Percentiles rank a stretch among this genome's conserved stretches.
Evolutionary conservation across 2,329 filamentous ascomycete genomes (phyloP).

Genomic region (Fusarium veterinarium): DNA sequence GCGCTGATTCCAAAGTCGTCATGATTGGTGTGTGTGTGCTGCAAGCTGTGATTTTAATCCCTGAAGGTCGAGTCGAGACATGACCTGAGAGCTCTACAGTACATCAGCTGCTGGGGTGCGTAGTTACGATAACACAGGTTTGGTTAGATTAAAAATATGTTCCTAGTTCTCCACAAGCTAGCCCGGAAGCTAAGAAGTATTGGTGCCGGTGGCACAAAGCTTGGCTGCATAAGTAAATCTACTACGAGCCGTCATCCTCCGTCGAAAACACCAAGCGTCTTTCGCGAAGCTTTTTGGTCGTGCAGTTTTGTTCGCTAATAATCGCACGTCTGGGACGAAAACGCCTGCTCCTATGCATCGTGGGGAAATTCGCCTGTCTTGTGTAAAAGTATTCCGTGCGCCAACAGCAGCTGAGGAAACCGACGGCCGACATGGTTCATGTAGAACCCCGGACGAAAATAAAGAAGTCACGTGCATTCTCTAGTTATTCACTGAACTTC

Average conservation of each 20-base stretch:
- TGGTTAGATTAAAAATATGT: neutral
- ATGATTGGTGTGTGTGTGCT: conserved; percentile 16
- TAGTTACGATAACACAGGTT: conserved; percentile 1
- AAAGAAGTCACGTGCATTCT: neutral
- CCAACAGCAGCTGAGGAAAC: neutral
- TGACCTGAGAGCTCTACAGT: neutral
- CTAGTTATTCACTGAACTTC: neutral
- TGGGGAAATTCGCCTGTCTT: neutral
- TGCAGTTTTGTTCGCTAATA: neutral
- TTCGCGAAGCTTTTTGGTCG: neutral
- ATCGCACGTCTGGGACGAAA: too few species aligned
- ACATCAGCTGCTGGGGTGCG: conserved; percentile 6
- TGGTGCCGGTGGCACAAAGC: neutral
- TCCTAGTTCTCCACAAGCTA: conserved; percentile 6
- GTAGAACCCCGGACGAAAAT: neutral
- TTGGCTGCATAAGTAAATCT: conserved; percentile 2
- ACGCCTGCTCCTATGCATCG: neutral
- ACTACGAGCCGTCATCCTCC: neutral
- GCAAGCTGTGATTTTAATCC: neutral
- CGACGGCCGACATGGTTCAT: neutral
- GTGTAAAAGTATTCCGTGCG: neutral
- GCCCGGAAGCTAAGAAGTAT: conserved; percentile 6
- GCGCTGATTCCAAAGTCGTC: neutral
- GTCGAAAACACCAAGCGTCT: neutral
- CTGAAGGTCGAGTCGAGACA: neutral